Conservation (phyloP, 1,284 basidiomycete species). For the Moniliella sp. region DNA sequence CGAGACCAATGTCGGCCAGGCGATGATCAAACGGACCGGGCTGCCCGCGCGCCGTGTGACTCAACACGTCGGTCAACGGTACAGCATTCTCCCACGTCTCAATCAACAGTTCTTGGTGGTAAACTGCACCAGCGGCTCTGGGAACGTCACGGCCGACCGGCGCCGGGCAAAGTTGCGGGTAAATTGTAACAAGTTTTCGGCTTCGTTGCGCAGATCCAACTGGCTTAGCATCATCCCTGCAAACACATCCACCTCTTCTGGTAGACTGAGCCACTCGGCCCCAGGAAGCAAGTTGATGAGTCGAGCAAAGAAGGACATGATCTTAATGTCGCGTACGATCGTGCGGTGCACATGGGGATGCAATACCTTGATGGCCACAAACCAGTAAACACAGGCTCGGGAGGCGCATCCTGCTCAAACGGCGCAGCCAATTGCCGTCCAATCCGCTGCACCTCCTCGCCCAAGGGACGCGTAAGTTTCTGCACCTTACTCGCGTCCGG, state of each 20-base stretch:
- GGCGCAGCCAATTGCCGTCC: too few relatives aligned
- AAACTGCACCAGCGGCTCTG: constrained; percentile 58
- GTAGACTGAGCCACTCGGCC: constrained; percentile 86
- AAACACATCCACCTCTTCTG: constrained; percentile 84
- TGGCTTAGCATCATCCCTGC: constrained; percentile 93
- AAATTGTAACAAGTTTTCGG: constrained; percentile 63
- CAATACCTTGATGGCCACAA: constrained; percentile 84
- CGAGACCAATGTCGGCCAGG: constrained; percentile 74
- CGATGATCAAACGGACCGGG: constrained; percentile 73
- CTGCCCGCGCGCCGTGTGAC: constrained; percentile 58
- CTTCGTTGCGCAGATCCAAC: constrained; percentile 72
- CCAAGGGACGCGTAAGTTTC: too few relatives aligned
- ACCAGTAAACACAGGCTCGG: too few relatives aligned
- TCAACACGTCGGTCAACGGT: constrained; percentile 67
- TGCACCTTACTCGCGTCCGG: too few relatives aligned
- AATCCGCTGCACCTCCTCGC: too few relatives aligned
- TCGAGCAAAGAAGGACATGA: constrained; percentile 79
- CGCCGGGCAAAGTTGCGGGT: constrained; percentile 59
- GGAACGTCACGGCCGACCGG: constrained; percentile 65
- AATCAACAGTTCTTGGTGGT: constrained; percentile 58
- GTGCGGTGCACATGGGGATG: constrained; percentile 56
- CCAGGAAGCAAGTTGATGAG: constrained; percentile 62
- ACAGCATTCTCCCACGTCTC: constrained; percentile 85
- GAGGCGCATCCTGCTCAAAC: too few relatives aligned
- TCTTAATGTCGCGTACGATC: constrained; percentile 68